Base-by-base conservation (phyloP, 202 grass and related monocot species). In the Bolboschoenoplectus hybrid region DNA sequence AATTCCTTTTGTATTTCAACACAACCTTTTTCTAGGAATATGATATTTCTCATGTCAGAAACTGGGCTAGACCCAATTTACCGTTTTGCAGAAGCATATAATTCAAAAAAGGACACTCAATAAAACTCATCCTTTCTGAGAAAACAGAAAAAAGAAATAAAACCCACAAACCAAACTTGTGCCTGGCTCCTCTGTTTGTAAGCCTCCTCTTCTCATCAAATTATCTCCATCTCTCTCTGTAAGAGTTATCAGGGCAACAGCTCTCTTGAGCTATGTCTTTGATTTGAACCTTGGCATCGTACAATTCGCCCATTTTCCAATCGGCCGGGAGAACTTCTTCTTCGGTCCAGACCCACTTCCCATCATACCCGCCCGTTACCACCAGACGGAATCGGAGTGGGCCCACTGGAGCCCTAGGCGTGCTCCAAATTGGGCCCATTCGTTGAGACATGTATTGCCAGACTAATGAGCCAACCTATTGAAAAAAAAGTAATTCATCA, bases 261-360 rank as follows among this genome's bases (percentile, higher is more conserved):
- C 89, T 76, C 88, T 75, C 53, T 77, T 81, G 53, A 32, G 91
- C 92, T 34, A 92, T 63, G 66, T 95, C 91, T 77, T 63, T 74
- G 17, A 97, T 64, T 6, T 82, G 87, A 44, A 97, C 60, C 1
- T 91, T 89, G 0, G 88, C 88, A 71, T 93, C 91, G 34, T 97
- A 89, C 5, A 89, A 81, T 9, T 41, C 51, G 1, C 92, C 91
- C 20, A 90, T 53, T 52, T 55, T 80, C 95, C 95, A 93, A 0
- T 97, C 74, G 7, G 72, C 73, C 44, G 92, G 92, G 4, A 97
- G 38, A 60, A 87, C 92, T 5, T 40, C 85, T 6, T 79, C 78
- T 65, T 84, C 57, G 1, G 88, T 32, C 51, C 75, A 56, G 81
- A 94, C 89, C 91, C 95, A 97, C 62, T 97, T 97, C 57, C 95